A percentile compares a stretch with the other conserved stretches of the same genome.
Evolutionary conservation across 2,329 filamentous ascomycete species (phyloP).

Genomic region (Colletotrichum gloeosporioides): DNA sequence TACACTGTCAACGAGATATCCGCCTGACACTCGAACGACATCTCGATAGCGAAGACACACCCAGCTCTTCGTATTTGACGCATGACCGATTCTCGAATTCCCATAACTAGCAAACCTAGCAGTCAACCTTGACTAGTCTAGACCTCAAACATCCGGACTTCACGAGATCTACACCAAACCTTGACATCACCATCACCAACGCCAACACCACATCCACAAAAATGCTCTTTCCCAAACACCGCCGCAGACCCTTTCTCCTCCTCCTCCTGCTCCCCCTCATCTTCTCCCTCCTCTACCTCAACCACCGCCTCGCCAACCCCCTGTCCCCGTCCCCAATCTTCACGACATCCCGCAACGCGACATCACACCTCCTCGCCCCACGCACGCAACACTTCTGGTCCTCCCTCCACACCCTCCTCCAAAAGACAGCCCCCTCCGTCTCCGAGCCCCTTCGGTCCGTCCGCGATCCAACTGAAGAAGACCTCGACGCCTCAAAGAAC

Average conservation of each 20-base stretch:
- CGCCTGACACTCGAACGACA: not conserved
- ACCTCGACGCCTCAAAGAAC: constrained; percentile 11
- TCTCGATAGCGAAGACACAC: no score
- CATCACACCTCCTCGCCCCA: constrained; percentile 10
- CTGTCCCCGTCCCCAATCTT: not conserved
- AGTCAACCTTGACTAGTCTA: not conserved
- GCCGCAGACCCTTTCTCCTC: not conserved
- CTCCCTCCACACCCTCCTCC: constrained; percentile 1
- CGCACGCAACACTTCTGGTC: constrained; percentile 14
- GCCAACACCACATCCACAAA: not conserved
- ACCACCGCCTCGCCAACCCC: not conserved
- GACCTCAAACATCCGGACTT: not conserved
- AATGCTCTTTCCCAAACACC: not conserved
- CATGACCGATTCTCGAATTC: not conserved
- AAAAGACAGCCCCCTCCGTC: not conserved
- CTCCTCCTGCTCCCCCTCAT: not conserved
- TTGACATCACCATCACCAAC: not conserved
- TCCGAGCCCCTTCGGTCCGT: not conserved
- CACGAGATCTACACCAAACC: not conserved
- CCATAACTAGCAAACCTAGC: no score
- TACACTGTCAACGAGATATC: not conserved
- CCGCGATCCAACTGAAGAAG: not conserved
- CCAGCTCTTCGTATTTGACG: no score
- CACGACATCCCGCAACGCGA: not conserved
- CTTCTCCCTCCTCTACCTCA: not conserved